Evolutionary conservation across 352 stramenopile genomes (phyloP).

Genomic region (Globisporangium alternatum): DNA sequence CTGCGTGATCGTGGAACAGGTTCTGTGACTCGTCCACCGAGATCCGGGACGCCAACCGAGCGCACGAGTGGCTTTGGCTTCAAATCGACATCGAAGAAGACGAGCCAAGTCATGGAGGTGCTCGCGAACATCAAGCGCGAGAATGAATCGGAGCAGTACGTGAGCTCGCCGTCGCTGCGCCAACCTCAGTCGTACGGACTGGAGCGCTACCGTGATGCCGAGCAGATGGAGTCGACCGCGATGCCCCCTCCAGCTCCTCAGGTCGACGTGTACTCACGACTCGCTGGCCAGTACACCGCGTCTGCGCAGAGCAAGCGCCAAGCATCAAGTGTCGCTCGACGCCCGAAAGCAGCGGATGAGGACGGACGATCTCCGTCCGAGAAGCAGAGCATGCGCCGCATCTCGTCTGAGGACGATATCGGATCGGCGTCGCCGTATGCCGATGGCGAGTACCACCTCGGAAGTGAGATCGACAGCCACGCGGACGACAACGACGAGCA

Average conservation of each 20-base stretch:
- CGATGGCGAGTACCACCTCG: constrained; percentile 18
- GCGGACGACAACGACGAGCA: constrained; percentile 26
- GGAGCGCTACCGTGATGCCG: constrained; percentile 16
- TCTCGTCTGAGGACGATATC: constrained; percentile 16
- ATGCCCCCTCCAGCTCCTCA: constrained; percentile 56
- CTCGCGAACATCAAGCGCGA: constrained; percentile 82
- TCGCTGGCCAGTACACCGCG: constrained; percentile 79
- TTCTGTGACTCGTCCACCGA: constrained; percentile 39
- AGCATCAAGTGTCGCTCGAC: constrained; percentile 27
- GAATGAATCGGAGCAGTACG: constrained; percentile 62
- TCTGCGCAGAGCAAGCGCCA: constrained; percentile 83
- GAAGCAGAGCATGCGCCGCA: constrained; percentile 21
- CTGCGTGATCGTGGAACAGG: constrained; percentile 54
- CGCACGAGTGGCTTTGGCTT: constrained; percentile 41
- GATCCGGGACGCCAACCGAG: constrained; percentile 51
- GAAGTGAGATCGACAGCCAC: constrained; percentile 17
- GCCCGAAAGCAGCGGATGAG: constrained; percentile 30
- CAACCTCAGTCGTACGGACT: constrained; percentile 44
- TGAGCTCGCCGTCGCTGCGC: constrained; percentile 38
- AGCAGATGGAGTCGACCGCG: constrained; percentile 16
- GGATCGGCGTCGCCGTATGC: neutral
- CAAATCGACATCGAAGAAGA: constrained; percentile 55
- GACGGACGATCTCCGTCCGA: constrained; percentile 21
- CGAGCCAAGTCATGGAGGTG: constrained; percentile 74
- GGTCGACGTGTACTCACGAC: constrained; percentile 75